These are phyloP conservation scores for Rhodotorula kratochvilovae DNA, from an alignment of 768 basidiomycete genomes.

Conservation along the genomic window DNA sequence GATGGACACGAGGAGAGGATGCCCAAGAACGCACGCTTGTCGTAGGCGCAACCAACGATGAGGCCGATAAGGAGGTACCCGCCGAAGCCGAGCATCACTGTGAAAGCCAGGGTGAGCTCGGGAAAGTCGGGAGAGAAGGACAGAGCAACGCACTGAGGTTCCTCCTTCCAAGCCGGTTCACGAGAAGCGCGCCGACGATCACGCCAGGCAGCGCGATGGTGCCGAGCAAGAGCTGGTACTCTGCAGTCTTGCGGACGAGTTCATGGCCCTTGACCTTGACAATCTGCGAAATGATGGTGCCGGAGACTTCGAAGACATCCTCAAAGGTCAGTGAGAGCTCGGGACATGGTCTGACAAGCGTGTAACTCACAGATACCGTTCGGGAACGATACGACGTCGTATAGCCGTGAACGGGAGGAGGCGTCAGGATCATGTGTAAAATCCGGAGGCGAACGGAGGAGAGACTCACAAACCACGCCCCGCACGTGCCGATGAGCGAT, in stretches of 20 bases:
- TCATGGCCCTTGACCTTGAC: slow-evolving; percentile 52
- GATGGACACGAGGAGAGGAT: no score
- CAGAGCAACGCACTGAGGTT: slow-evolving; percentile 3
- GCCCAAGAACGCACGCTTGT: slow-evolving; percentile 48
- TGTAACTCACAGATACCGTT: not conserved
- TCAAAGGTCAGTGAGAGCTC: not conserved
- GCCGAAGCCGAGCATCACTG: slow-evolving; percentile 29
- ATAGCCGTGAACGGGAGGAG: slow-evolving; percentile 38
- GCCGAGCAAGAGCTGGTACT: slow-evolving; percentile 66
- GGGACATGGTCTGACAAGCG: no score
- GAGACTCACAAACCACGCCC: slow-evolving; percentile 57
- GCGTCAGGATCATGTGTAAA: no score
- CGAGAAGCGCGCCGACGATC: slow-evolving; percentile 47
- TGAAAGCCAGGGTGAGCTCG: not conserved
- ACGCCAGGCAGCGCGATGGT: slow-evolving; percentile 62
- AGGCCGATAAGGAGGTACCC: slow-evolving; percentile 58
- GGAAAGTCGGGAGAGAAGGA: not conserved
- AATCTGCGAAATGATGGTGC: slow-evolving; percentile 64
- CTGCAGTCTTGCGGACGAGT: slow-evolving; percentile 56
- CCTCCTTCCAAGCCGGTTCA: slow-evolving; percentile 20
- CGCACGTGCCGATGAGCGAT: slow-evolving; percentile 64
- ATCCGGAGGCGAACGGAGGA: no score
- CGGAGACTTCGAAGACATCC: slow-evolving; percentile 48
- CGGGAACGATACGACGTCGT: slow-evolving; percentile 65
- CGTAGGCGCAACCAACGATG: slow-evolving; percentile 59